phyloP scores from a whole-genome alignment of 2,329 filamentous ascomycete genomes.

The Tothia fuscella region DNA sequence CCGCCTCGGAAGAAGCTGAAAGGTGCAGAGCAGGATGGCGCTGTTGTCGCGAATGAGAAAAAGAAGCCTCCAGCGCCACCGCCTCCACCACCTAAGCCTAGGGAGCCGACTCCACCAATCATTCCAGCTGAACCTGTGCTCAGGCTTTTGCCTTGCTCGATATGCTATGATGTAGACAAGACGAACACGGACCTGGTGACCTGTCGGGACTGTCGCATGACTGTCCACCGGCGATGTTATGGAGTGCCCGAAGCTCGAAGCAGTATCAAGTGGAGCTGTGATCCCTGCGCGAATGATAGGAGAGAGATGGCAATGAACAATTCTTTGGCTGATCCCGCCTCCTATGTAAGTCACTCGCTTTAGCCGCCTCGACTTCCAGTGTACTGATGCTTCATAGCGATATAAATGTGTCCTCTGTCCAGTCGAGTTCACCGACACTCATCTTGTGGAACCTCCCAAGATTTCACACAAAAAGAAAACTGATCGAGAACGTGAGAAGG shows the following conservation, averaged over 20 bases:
- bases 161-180: constrained; percentile 64
- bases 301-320: constrained; percentile 54
- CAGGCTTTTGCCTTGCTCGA: constrained; percentile 67
- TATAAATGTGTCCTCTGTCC: constrained; percentile 93
- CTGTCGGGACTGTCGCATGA: constrained; percentile 80
- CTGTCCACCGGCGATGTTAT: constrained; percentile 86
- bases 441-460: constrained; percentile 75
- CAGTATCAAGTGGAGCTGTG: constrained; percentile 79
- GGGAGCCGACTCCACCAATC: constrained; percentile 41
- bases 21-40: constrained; percentile 35
- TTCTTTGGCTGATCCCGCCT: constrained; percentile 25
- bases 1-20: constrained; percentile 51
- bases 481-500: constrained; percentile 82
- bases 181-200: constrained; percentile 63
- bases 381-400: constrained; percentile 38
- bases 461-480: constrained; percentile 76
- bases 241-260: constrained; percentile 62
- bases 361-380: too few species aligned
- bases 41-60: constrained; percentile 30
- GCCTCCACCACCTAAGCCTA: constrained; percentile 26
- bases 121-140: constrained; percentile 64
- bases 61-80: constrained; percentile 22
- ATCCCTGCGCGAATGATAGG: constrained; percentile 91
- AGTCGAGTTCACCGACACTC: constrained; percentile 65
- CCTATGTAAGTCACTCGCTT: constrained; percentile 55